A percentile compares a stretch with the other conserved stretches of the same genome.
These are phyloP conservation scores for Austroboletus eburneus DNA, from an alignment of 768 basidiomycete species.

Conservation along the genomic window DNA sequence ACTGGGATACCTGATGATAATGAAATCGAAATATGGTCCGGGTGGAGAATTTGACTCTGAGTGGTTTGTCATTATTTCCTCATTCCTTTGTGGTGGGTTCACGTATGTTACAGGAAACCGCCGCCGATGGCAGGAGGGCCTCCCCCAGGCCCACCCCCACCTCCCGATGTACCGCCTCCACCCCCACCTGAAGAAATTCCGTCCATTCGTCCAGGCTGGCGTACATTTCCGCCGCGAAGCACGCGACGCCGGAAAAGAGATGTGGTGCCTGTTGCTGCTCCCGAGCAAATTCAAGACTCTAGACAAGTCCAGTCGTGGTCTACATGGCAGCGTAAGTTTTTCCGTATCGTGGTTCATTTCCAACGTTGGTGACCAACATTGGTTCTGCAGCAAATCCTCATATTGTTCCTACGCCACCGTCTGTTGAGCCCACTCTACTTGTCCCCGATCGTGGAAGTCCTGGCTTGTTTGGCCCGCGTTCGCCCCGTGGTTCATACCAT, in stretches of 20 bases:
- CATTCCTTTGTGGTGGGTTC: not conserved
- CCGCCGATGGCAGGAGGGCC: conserved; percentile 38
- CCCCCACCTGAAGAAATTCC: conserved; percentile 42
- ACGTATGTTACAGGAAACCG: conserved; percentile 35
- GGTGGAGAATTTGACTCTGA: conserved; percentile 82
- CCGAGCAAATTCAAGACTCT: conserved; percentile 35
- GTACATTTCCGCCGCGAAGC: conserved; percentile 40
- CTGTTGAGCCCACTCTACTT: conserved; percentile 53
- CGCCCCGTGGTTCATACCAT: conserved; percentile 44
- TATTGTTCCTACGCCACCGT: conserved; percentile 56
- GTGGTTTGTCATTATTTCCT: conserved; percentile 45
- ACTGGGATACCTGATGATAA: conserved; percentile 63
- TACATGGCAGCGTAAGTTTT: conserved; percentile 61
- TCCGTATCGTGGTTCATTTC: conserved; percentile 5
- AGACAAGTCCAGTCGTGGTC: conserved; percentile 52
- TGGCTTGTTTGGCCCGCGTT: conserved; percentile 76
- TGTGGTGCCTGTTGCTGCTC: conserved; percentile 31
- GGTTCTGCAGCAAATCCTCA: conserved; percentile 50
- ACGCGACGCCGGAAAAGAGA: conserved; percentile 45
- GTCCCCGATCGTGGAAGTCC: conserved; percentile 57
- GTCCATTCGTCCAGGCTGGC: conserved; percentile 58
- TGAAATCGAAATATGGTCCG: conserved; percentile 76
- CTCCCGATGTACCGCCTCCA: conserved; percentile 40
- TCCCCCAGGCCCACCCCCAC: conserved; percentile 42
- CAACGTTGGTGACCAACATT: conserved; percentile 1